A percentile compares a stretch with the other conserved stretches of the same genome.
Evolutionary conservation across 805 yeast genomes (phyloP).

Genomic region (Sugiyamaella boreocaroliniensis): DNA sequence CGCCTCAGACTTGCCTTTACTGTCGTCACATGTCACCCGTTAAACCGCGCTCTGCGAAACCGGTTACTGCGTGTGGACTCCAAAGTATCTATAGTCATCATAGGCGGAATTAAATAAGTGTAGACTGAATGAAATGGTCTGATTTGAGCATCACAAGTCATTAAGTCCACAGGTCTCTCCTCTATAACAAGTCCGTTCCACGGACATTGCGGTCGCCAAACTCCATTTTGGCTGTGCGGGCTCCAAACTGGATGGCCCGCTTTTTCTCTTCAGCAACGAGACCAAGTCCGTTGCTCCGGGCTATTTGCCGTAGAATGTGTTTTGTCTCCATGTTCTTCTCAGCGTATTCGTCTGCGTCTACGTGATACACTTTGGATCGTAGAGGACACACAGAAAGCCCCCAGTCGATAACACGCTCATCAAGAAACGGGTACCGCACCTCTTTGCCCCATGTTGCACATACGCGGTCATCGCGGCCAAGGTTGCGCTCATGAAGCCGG

Average conservation of each 20-base stretch:
- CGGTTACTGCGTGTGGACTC: not conserved
- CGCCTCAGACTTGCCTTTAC: conserved; percentile 2
- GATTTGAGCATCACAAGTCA: no score
- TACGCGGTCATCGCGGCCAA: conserved; percentile 90
- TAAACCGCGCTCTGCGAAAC: not conserved
- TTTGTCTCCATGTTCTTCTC: conserved; percentile 37
- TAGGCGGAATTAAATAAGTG: not conserved
- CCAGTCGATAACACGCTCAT: conserved; percentile 46
- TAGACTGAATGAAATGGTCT: no score
- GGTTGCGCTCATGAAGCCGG: conserved; percentile 68
- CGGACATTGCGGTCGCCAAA: conserved; percentile 65
- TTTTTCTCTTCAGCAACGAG: conserved; percentile 70
- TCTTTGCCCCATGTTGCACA: conserved; percentile 84
- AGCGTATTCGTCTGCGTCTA: not conserved
- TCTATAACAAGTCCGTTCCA: conserved; percentile 51
- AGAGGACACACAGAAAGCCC: conserved; percentile 28
- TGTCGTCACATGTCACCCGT: not conserved
- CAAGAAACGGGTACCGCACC: conserved; percentile 79
- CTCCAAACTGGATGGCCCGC: conserved; percentile 95
- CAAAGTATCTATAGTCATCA: conserved; percentile 3
- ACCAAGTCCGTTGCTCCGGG: conserved; percentile 39
- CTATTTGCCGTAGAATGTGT: conserved; percentile 54
- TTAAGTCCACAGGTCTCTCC: not conserved
- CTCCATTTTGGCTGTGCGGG: conserved; percentile 90
- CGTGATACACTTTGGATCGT: conserved; percentile 30